Evolutionary conservation across 352 stramenopile genomes (phyloP), one percentile per base, ranked within the genome.

Genomic region (Phytopythium vexans): DNA sequence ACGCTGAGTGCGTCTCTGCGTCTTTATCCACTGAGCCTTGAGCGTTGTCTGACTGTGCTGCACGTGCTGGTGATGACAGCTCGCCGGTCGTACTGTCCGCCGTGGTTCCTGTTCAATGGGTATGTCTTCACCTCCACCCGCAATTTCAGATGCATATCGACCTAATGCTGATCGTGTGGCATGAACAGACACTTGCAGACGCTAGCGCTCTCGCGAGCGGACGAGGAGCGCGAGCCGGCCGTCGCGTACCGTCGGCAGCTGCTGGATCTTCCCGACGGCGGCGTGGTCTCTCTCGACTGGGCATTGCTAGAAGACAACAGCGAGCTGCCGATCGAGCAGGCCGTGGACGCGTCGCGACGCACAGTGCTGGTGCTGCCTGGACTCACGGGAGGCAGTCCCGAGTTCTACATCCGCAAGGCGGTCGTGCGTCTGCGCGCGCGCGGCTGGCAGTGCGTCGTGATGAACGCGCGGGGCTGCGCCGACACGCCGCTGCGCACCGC

Each of bases 281-380:
- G 82, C 14, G 62, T 89, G 12, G 64, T 88, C 11, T 88, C 82
- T 1, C 59, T 92, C 33, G 82, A 92, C 64, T 92, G 82, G 82
- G 82, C 77, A 34, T 50, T 66, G 32, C 52, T 43, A 8, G 48
- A 40, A 11, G 33, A 37, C 1, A 41, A 70, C 41, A 41, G 48
- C 33, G 46, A 45, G 27, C 42, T 41, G 6, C 54, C n/a, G n/a
- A n/a, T n/a, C n/a, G n/a, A 60, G 12, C 50, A 49, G 1, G 46
- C 72, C 3, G 41, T 88, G 15, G 61, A 87, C 8, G 34, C 54
- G 4, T 59, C 52, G 2, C 49, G 49, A 8, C 72, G 68, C 27
- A 88, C 69, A 6, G 58, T 88, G 57, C 60, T 90, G n/a, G 45
- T 92, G 5, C 57, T 89, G 7, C 77, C 81, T 1, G 82, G 82